Base-by-base conservation (phyloP, 345 rosid genomes). In the Lepidium sativum region DNA sequence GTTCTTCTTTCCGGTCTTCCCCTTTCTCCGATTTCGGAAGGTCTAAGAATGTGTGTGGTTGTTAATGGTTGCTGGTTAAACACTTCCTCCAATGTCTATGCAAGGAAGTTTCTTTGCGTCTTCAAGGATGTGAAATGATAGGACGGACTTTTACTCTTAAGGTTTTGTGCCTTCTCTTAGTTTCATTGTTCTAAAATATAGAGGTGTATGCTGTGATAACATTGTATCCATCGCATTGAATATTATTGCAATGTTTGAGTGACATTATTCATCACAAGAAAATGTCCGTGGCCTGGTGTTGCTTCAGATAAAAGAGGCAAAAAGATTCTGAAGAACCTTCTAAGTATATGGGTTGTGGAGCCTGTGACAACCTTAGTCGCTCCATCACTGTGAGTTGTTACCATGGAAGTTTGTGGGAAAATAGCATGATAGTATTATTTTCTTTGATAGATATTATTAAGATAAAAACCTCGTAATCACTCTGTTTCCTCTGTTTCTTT, bases 301-400 rank as follows among this genome's bases (percentile, higher is more conserved):
- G 54, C 11, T 66, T 14, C 78, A 91, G 98, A 83, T 92, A 32
- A 92, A 87, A 73, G 85, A 89, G 91, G 77, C 84, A 85, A 60
- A 76, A 83, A 68, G 82, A 84, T 76, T 91, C 94, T 9, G 86
- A 27, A 56, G 96, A 89, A 76, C 96, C 98, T 68, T 38, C 69
- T n/a, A 92, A 92, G 80, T 92, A 76, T 67, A 87, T 92, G 97
- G 97, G 98, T 13, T 82, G 82, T 68, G 97, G 97, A 51, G 90
- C 80, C 54, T 89, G 96, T 77, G 97, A 89, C 77, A 92, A 86
- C 67, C 59, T 87, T 69, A 89, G 96, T 45, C 98, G 91, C 74
- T 84, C 97, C 41, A 65, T 78, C 35, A 89, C 94, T 77, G 96
- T 88, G 86, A 80, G 65, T 65, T 52, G 16, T 13, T 65, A 41